Evolutionary conservation across 352 stramenopile genomes (phyloP).

Genomic region (Elongisporangium undulatum): DNA sequence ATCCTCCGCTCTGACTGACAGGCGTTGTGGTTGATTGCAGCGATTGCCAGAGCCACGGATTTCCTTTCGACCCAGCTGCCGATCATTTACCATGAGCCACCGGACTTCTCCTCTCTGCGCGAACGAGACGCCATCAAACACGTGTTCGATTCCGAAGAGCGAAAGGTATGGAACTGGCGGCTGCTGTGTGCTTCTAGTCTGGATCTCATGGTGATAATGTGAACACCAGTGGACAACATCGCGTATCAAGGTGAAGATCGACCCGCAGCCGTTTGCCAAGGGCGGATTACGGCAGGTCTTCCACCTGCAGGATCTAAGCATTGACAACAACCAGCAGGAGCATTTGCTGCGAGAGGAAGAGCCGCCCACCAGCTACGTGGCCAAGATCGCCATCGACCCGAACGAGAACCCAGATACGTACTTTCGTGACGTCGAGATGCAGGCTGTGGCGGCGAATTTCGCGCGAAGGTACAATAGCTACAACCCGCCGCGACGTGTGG

Average conservation of each 20-base stretch:
- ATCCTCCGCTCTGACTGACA: neutral
- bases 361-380: constrained; percentile 42
- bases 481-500: constrained; percentile 66
- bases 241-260: constrained; percentile 69
- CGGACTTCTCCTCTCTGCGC: constrained; percentile 52
- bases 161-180: constrained; percentile 29
- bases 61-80: constrained; percentile 44
- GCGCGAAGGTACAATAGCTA: constrained; percentile 80
- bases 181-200: neutral
- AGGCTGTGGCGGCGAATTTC: constrained; percentile 77
- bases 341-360: constrained; percentile 4
- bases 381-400: constrained; percentile 76
- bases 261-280: constrained; percentile 54
- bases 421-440: constrained; percentile 85
- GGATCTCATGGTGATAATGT: neutral
- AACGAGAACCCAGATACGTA: constrained; percentile 82
- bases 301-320: constrained; percentile 65
- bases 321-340: constrained; percentile 8
- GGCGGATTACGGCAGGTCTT: constrained; percentile 65
- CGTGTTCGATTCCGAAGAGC: constrained; percentile 65
- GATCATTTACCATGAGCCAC: constrained; percentile 57
- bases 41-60: constrained; percentile 55
- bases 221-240: constrained; percentile 53
- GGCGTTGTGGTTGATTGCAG: constrained; percentile 16
- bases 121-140: constrained; percentile 78